Base-by-base conservation (phyloP, 176 grass and related monocot genomes). In the Aegilops sharonensis region DNA sequence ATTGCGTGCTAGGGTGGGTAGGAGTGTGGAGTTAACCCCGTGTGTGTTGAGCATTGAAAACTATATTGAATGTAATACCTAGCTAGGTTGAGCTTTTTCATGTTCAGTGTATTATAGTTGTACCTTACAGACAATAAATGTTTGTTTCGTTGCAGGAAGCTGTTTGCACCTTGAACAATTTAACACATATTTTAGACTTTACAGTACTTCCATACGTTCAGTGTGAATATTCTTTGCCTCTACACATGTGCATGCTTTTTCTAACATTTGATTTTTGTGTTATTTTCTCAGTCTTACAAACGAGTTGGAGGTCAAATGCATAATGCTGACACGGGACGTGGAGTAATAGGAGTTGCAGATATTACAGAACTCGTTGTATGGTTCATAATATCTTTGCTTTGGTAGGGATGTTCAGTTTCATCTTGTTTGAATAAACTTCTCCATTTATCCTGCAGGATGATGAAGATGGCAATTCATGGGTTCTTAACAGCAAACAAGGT, bases 401-500 rank as follows among this genome's bases (percentile, higher is more conserved):
- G 24, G 39, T 91, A 56, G 8, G 31, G 6, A 25, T 71, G 10
- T 70, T 86, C 36, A 57, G 54, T 66, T 88, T 68, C 59, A 42
- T 79, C 31, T 83, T 52, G 18, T 61, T 73, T 85, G 9, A 82
- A 54, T 83, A 63, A 52, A 89, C 30, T 82, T 77, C 14, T 79
- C 15, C 59, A 20, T 84, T 14, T 68, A 35, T 75, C 75, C 85
- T 84, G 73, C 72, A 97, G 95, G 95, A 97, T 93, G 91, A 89
- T 88, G 87, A 84, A 81, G 81, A 91, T 81, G 95, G 90, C 5
- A 89, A 91, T 79, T 80, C 90, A 21, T 97, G 90, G 89, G 92
- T 97, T 81, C 73, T 97, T 57, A 97, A 97, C 63, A 94, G 45
- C 62, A 97, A 97, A 69, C 95, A 97, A 85, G 95, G 92, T 40